Base-by-base conservation (phyloP, 2,329 filamentous ascomycete genomes). In the Ophiocordyceps unilateralis region DNA sequence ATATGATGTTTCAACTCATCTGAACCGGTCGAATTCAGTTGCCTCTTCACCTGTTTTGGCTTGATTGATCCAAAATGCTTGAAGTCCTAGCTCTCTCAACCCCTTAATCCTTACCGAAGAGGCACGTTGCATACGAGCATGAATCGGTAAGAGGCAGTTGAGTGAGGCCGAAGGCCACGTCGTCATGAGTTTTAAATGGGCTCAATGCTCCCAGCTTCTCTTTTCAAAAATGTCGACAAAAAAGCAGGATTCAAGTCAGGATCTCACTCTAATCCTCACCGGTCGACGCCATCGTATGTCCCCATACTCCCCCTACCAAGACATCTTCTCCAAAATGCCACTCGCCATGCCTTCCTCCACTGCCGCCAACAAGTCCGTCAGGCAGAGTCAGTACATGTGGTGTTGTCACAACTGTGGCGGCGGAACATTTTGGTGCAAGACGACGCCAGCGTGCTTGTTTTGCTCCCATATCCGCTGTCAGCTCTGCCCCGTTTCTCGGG, bases 331-430 rank as follows among this genome's bases (percentile, higher is more conserved):
- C 12, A 28, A 20, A 26, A 26, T 12, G 9, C 20, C 17, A 30
- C n/a, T 14, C 32, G 9, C 15, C 21, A 44, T 41, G 40, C 43
- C 39, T n/a, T 32, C 32, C 15, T 41, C 43, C 14, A 23, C 39
- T n/a, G 30, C 34, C 21, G 9, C 32, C 32, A 36, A 36, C 14
- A 41, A 30, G 44, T 24, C 32, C 12, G 19, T 14, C 10, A 22
- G 22, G 12, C 24, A 41, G 24, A n/a, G 21, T 22, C 10, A 30
- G 10, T 44, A 47, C 44, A 42, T 43, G 39, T 47, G 46, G 46
- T 41, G 14, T 14, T 47, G 46, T 41, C 46, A 47, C 21, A 32
- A 26, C 12, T 45, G 44, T 24, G 46, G 44, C 14, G 46, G 40
- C 28, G 46, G 46, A 14, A 37, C 39, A 4, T 46, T 44, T 23